A percentile compares a stretch with the other conserved stretches of the same genome.
These are phyloP conservation scores for Metarhizium humberi DNA, from an alignment of 2,329 filamentous ascomycete species.

Conservation along the genomic window DNA sequence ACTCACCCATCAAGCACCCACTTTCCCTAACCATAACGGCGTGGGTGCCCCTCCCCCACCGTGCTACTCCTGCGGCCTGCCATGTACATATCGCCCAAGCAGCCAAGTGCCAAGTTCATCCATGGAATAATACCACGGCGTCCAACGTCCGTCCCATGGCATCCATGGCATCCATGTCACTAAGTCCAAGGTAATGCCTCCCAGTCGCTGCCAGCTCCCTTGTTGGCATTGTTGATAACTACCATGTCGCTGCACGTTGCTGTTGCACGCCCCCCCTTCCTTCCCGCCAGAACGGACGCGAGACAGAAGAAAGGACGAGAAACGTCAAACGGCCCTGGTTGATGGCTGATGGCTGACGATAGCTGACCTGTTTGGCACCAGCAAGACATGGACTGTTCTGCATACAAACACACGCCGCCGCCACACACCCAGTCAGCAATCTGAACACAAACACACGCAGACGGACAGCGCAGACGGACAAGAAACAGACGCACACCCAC, in stretches of 20 bases:
- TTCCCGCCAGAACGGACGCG: not conserved
- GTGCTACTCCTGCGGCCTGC: not conserved
- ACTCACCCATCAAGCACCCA: not conserved
- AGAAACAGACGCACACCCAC: not conserved
- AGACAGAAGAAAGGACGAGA: not conserved
- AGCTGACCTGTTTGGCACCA: not conserved
- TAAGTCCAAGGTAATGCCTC: not conserved
- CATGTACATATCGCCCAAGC: not conserved
- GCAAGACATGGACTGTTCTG: not conserved
- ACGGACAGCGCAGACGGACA: constrained; percentile 1
- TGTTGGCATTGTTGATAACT: not conserved
- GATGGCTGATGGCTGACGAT: not conserved
- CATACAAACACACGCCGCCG: not conserved
- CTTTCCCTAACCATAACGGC: constrained; percentile 3
- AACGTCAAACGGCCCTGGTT: not conserved
- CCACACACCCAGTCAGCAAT: not conserved
- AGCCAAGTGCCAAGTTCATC: not conserved
- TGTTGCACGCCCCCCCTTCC: not conserved
- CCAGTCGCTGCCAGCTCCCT: not conserved
- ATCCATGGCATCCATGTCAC: constrained; percentile 1
- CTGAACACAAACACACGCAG: constrained; percentile 1
- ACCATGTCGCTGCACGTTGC: not conserved
- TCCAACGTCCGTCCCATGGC: not conserved
- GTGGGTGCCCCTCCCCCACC: constrained; percentile 1
- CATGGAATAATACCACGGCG: not conserved